phyloP scores from a whole-genome alignment of 352 stramenopile species.

The Aphanomyces invadans region DNA sequence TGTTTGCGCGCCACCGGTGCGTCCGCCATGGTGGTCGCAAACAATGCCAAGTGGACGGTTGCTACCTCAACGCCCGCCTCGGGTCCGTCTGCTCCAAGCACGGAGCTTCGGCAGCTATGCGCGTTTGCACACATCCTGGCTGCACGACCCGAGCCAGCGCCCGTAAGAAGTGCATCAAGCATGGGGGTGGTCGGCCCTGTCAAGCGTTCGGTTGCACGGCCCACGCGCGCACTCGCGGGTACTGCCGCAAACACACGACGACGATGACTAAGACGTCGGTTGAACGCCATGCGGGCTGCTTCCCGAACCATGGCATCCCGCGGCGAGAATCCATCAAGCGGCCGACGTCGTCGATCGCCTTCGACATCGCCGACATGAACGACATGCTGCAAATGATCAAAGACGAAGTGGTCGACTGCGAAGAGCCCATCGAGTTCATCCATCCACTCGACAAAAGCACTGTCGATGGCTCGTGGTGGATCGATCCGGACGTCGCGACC shows the following conservation, averaged over 20 bases:
- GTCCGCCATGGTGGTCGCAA: constrained; percentile 76
- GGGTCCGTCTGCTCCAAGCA: constrained; percentile 70
- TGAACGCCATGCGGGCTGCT: too few relatives aligned
- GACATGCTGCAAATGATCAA: background rate
- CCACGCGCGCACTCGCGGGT: constrained; percentile 54
- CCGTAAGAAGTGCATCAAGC: constrained; percentile 62
- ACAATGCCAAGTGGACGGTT: constrained; percentile 63
- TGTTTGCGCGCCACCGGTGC: constrained; percentile 71
- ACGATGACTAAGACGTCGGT: background rate
- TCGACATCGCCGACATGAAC: background rate
- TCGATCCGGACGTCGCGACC: background rate
- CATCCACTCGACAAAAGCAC: background rate
- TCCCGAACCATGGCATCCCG: too few relatives aligned
- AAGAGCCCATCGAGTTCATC: background rate
- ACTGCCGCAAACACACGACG: constrained; percentile 39
- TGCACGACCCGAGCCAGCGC: constrained; percentile 69
- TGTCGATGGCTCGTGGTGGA: background rate
- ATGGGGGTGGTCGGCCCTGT: constrained; percentile 56
- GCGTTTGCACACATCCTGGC: constrained; percentile 65
- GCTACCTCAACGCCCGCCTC: constrained; percentile 58
- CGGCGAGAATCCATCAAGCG: too few relatives aligned
- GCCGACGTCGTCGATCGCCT: background rate
- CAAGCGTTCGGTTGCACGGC: constrained; percentile 66
- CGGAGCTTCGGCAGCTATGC: constrained; percentile 66
- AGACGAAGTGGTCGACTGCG: background rate